Conservation (phyloP, 495 filamentous ascomycete species). For the Aspergillus ellipticus region DNA sequence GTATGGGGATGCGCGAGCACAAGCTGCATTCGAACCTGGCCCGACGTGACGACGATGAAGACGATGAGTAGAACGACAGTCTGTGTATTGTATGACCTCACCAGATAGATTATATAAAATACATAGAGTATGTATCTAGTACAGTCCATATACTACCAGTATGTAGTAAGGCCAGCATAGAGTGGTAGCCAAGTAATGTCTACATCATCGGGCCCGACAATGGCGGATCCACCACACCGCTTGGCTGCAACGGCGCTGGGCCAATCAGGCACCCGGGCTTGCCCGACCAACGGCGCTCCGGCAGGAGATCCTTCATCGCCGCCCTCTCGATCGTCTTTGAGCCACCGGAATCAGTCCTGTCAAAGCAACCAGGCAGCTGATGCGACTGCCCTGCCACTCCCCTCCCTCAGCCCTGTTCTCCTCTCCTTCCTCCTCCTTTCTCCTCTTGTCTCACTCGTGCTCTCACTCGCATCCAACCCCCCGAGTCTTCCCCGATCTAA, state of each 20-base stretch:
- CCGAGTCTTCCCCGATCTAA: not conserved
- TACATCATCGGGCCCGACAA: not conserved
- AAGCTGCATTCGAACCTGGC: conserved; percentile 69
- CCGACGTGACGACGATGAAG: conserved; percentile 39
- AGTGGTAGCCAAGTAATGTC: too few species aligned
- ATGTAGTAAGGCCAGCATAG: too few species aligned
- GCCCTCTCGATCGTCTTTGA: not conserved
- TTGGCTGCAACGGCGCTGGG: not conserved
- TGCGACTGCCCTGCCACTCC: not conserved
- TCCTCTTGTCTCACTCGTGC: not conserved
- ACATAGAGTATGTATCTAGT: not conserved
- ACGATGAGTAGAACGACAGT: conserved; percentile 24
- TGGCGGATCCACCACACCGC: not conserved
- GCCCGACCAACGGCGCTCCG: not conserved
- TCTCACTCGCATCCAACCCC: not conserved
- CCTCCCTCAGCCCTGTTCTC: not conserved
- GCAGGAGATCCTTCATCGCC: not conserved
- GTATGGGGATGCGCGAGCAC: conserved; percentile 73
- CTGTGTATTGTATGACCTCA: too few species aligned
- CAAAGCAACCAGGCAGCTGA: not conserved
- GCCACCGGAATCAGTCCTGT: not conserved
- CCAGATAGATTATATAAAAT: not conserved
- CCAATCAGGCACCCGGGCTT: not conserved
- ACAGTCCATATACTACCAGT: not conserved
- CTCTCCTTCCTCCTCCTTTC: not conserved